Evolutionary conservation across 2,329 filamentous ascomycete genomes (phyloP).

Genomic region (Malbranchea zuffiana): DNA sequence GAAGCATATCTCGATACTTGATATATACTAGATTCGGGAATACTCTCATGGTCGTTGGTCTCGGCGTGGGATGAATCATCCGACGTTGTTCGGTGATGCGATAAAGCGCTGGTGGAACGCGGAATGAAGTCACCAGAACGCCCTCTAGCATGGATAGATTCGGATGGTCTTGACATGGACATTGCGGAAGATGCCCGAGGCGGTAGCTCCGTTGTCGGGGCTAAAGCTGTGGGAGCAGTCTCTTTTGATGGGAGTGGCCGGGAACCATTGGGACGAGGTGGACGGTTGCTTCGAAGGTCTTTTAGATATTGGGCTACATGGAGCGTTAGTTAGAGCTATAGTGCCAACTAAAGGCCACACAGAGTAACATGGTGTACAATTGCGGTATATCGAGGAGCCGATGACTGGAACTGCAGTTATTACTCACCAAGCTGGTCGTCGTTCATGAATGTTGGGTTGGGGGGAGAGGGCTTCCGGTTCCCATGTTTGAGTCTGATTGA

Average conservation of each 20-base stretch:
- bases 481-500: constrained; percentile 27
- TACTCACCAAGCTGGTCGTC: constrained; percentile 38
- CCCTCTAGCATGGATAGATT: constrained; percentile 15
- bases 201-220: constrained; percentile 24
- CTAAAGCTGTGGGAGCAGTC: constrained; percentile 19
- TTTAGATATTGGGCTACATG: constrained; percentile 46
- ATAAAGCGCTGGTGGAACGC: constrained; percentile 32
- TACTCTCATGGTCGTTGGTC: constrained; percentile 3
- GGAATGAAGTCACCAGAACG: constrained; percentile 20
- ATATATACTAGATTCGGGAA: constrained; percentile 7
- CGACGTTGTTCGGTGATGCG: constrained; percentile 28
- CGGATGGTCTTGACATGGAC: constrained; percentile 25
- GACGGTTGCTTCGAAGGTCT: constrained; percentile 48
- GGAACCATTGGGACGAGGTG: constrained; percentile 48
- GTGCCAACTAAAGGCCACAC: too few species aligned
- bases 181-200: constrained; percentile 35
- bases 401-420: too few species aligned
- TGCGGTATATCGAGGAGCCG: too few species aligned
- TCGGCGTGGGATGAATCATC: constrained; percentile 17
- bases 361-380: too few species aligned
- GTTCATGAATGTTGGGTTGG: constrained; percentile 38
- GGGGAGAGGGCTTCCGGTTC: constrained; percentile 37
- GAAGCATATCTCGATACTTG: constrained; percentile 27
- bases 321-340: constrained; percentile 15
- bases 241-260: constrained; percentile 46